Evolutionary conservation across 164 flowering plant genomes (phyloP), one percentile per base, ranked within the genome.

Genomic region (Nymphaea colorata): DNA sequence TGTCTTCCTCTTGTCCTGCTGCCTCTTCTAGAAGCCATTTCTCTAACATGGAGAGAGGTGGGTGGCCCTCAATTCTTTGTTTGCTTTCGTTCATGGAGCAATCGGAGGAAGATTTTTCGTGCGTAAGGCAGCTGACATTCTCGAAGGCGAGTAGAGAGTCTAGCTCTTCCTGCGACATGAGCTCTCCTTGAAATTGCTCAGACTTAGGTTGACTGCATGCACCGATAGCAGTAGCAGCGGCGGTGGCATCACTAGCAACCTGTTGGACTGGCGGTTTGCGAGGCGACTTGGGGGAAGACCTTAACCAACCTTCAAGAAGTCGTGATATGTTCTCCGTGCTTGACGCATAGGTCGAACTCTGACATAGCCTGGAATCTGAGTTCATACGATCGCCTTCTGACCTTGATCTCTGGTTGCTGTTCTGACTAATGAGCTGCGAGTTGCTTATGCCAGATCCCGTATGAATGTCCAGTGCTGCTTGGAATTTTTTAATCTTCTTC

Each of bases 221-320:
- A 61, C 10, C 64, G n/a, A 4, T 51, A 10, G 14, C 14, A 15
- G 57, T 51, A 3, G 57, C 14, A 8, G 57, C 57, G 12, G 57
- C 57, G 57, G 57, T 51, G 14, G 12, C 57, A 51, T 51, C 57
- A 51, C 12, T 8, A 51, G 8, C 15, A 51, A 10, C 11, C n/a
- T 64, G 43, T 59, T 51, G 57, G 14, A 51, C 8, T 61, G 64
- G 18, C 4, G 36, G 16, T 41, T 25, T 62, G 51, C 18, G 53
- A 47, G 17, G 51, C 41, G 66, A 10, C 72, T 75, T 77, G 43
- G 88, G 85, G 7, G 92, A 83, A 25, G 89, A 74, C 68, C 84
- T 89, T 94, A 89, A 88, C 96, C 96, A 92, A 15, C 94, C 94
- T 78, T 90, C 85, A 6, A 92, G 78, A 15, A 92, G 90, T 57